These are phyloP conservation scores for Ganoderma multipileum DNA, from an alignment of 1,284 basidiomycete genomes.

Conservation along the genomic window DNA sequence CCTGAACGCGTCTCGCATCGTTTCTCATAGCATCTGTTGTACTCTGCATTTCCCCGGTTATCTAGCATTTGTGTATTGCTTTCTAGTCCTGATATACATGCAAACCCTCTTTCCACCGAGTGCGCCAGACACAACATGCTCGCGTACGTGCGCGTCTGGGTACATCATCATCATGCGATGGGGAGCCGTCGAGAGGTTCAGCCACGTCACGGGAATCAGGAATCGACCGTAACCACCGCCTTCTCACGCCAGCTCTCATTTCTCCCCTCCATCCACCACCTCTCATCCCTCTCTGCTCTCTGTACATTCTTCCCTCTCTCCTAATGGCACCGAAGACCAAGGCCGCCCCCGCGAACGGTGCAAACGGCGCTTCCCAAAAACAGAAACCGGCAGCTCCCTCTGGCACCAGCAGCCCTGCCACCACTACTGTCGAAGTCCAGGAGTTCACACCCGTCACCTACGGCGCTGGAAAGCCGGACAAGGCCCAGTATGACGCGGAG, in stretches of 20 bases:
- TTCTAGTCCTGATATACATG: constrained; percentile 10
- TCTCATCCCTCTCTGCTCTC: constrained; percentile 8
- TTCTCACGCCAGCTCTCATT: constrained; percentile 30
- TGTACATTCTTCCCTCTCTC: constrained; percentile 4
- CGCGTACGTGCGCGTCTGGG: constrained; percentile 5
- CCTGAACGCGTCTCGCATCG: constrained; percentile 15
- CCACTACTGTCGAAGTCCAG: constrained; percentile 52
- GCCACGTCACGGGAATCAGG: constrained; percentile 39
- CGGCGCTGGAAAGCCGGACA: constrained; percentile 76
- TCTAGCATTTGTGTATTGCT: constrained; percentile 27
- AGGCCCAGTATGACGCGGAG: constrained; percentile 80
- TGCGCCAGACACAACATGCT: background rate
- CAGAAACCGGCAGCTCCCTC: constrained; percentile 41
- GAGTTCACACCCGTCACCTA: constrained; percentile 45
- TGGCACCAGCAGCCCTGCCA: constrained; percentile 44
- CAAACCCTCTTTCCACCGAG: constrained; percentile 13
- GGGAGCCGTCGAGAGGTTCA: constrained; percentile 11
- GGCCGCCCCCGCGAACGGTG: constrained; percentile 47
- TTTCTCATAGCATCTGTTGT: constrained; percentile 24
- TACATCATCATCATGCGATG: constrained; percentile 5
- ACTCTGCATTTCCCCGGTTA: constrained; percentile 21
- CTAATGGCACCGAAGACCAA: constrained; percentile 62
- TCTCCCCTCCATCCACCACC: constrained; percentile 32
- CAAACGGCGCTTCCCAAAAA: constrained; percentile 47
- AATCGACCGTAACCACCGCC: constrained; percentile 27